These are phyloP conservation scores for Tylopilus vinaceipallidus DNA, from an alignment of 768 basidiomycete genomes.

Conservation along the genomic window DNA sequence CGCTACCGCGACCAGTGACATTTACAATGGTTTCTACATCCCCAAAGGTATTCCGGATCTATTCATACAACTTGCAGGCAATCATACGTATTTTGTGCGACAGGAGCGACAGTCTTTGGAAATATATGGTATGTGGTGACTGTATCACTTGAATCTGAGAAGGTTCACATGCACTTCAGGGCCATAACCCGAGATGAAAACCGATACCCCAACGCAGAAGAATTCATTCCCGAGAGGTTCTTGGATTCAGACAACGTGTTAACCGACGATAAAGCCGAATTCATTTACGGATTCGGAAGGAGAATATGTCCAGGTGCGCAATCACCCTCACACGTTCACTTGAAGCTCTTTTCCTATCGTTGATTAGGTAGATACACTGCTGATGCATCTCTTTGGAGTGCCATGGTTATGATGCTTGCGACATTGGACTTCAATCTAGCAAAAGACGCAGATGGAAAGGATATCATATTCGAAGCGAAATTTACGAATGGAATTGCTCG, in stretches of 20 bases:
- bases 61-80: background rate
- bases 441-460: constrained; percentile 7
- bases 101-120: constrained; percentile 14
- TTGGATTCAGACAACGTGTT: constrained; percentile 7
- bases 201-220: constrained; percentile 16
- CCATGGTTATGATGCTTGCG: constrained; percentile 19
- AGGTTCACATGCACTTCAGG: constrained; percentile 2
- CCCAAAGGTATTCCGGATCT: constrained; percentile 38
- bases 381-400: constrained; percentile 4
- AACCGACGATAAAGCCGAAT: constrained; percentile 7
- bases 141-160: background rate
- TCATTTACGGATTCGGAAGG: constrained; percentile 17
- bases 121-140: constrained; percentile 10
- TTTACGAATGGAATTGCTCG: constrained; percentile 2
- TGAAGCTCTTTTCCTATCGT: too few relatives aligned
- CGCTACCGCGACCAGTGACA: background rate
- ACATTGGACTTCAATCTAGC: constrained; percentile 17
- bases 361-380: constrained; percentile 9
- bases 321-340: background rate
- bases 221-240: constrained; percentile 15
- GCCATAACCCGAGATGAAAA: constrained; percentile 18
- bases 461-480: constrained; percentile 1
- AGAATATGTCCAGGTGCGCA: constrained; percentile 11
- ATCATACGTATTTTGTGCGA: background rate
- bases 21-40: constrained; percentile 45